Evolutionary conservation across 2,329 filamentous ascomycete species (phyloP).

Genomic region (Aureobasidium sp.): DNA sequence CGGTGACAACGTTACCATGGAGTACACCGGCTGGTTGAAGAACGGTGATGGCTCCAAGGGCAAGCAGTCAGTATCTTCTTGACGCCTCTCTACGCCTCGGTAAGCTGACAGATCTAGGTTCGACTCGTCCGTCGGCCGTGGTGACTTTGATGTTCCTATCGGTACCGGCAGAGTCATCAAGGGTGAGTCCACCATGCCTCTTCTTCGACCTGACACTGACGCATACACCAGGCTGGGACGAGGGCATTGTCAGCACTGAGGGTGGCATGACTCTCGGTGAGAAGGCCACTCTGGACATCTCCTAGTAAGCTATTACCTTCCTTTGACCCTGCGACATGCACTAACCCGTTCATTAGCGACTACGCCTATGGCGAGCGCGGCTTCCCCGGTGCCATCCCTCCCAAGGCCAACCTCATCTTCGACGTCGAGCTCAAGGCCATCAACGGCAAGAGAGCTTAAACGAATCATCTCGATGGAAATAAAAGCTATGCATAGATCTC

Average conservation of each 20-base stretch:
- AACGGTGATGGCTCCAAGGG: conserved; percentile 61
- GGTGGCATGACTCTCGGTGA: conserved; percentile 80
- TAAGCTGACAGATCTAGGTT: conserved; percentile 53
- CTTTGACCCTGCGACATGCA: not conserved
- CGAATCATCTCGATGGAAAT: not conserved
- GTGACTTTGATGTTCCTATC: conserved; percentile 70
- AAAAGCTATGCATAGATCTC: conserved; percentile 1
- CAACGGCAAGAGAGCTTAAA: conserved; percentile 43
- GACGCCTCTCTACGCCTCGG: not conserved
- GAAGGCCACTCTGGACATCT: conserved; percentile 78
- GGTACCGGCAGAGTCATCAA: conserved; percentile 79
- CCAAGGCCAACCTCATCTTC: conserved; percentile 70
- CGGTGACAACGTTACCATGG: conserved; percentile 73
- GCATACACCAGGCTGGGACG: conserved; percentile 40
- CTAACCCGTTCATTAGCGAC: conserved; percentile 42
- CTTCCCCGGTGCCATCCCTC: conserved; percentile 70
- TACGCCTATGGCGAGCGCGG: conserved; percentile 61
- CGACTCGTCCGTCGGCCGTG: conserved; percentile 74
- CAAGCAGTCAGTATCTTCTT: conserved; percentile 52
- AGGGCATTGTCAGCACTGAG: conserved; percentile 57
- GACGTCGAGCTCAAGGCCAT: conserved; percentile 64
- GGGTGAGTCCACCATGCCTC: conserved; percentile 49
- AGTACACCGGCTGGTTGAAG: conserved; percentile 86
- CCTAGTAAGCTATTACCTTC: conserved; percentile 48
- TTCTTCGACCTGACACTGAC: not conserved